Conservation (phyloP, 768 basidiomycete genomes). For the Amanita fuliginea region DNA sequence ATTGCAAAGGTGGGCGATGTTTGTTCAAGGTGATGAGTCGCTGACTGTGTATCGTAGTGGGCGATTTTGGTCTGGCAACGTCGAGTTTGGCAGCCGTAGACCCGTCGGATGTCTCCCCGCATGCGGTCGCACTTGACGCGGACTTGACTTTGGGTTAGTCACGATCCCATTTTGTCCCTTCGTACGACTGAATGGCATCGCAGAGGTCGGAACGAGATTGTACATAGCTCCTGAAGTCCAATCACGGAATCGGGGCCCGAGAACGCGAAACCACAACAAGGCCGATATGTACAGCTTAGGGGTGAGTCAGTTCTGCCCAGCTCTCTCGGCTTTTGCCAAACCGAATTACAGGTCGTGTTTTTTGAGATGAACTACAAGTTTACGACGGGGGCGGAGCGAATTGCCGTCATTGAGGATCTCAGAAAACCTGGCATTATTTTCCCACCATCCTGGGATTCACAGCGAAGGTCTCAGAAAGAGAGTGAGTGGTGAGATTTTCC, state of each 20-base stretch:
- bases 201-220: slow-evolving; percentile 82
- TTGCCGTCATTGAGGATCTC: slow-evolving; percentile 70
- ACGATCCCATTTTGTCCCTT: not conserved
- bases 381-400: slow-evolving; percentile 73
- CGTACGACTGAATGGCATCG: not conserved
- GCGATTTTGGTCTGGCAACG: slow-evolving; percentile 89
- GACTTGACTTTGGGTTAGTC: slow-evolving; percentile 67
- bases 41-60: slow-evolving; percentile 35
- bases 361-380: slow-evolving; percentile 94
- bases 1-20: slow-evolving; percentile 50
- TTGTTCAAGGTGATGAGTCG: not conserved
- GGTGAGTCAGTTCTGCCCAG: slow-evolving; percentile 28
- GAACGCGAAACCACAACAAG: slow-evolving; percentile 57
- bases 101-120: slow-evolving; percentile 51
- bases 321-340: not conserved
- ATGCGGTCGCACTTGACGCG: slow-evolving; percentile 32
- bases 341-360: slow-evolving; percentile 65
- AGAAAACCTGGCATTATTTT: slow-evolving; percentile 66
- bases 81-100: slow-evolving; percentile 73
- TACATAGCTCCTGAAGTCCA: slow-evolving; percentile 93
- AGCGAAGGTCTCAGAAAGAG: slow-evolving; percentile 50
- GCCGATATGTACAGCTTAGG: slow-evolving; percentile 95
- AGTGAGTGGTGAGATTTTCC: slow-evolving; percentile 32
- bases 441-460: slow-evolving; percentile 62
- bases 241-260: slow-evolving; percentile 46